These are phyloP conservation scores for Paulinella micropora DNA, from an alignment of 78 protist genomes.

Conservation along the genomic window DNA sequence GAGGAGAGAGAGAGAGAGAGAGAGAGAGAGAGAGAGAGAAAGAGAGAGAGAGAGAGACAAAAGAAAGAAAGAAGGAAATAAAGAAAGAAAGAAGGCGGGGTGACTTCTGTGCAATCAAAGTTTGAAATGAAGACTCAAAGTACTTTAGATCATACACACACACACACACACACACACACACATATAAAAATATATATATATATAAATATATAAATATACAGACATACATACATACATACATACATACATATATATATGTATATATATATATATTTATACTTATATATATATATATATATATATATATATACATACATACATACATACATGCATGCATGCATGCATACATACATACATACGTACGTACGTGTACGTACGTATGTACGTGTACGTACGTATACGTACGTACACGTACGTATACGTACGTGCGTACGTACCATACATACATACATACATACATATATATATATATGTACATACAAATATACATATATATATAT, in stretches of 20 bases:
- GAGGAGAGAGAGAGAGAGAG: too few relatives aligned
- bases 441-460: not conserved
- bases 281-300: not conserved
- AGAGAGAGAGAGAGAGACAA: too few relatives aligned
- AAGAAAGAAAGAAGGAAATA: too few relatives aligned
- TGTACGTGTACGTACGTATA: not conserved
- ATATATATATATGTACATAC: not conserved
- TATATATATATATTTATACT: not conserved
- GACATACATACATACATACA: too few relatives aligned
- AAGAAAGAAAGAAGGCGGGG: too few relatives aligned
- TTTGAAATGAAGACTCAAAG: too few relatives aligned
- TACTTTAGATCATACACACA: too few relatives aligned
- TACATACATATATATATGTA: not conserved
- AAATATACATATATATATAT: not conserved
- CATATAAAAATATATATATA: too few relatives aligned
- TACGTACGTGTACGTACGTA: not conserved
- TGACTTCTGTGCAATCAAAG: too few relatives aligned
- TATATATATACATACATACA: not conserved
- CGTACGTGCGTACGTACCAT: not conserved
- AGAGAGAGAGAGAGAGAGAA: too few relatives aligned
- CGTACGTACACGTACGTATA: not conserved
- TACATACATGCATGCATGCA: not conserved
- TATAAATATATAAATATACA: too few relatives aligned
- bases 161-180: too few relatives aligned
- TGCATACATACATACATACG: not conserved